Conservation (phyloP, 768 basidiomycete genomes). For the Coprinopsis strossmayeri region DNA sequence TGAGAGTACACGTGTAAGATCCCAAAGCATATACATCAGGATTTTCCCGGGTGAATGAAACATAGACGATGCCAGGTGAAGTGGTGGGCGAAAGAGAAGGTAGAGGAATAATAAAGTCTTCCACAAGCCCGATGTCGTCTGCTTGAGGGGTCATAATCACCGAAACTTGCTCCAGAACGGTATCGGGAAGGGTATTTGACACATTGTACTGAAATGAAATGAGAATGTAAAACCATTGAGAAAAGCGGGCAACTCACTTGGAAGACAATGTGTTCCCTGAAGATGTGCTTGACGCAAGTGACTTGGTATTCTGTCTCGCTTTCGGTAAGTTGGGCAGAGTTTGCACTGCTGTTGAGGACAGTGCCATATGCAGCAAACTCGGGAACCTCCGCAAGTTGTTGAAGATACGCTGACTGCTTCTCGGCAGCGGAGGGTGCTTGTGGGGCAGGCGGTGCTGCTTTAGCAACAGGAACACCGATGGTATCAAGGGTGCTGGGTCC, state of each 20-base stretch:
- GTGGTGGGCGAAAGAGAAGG: conserved; percentile 59
- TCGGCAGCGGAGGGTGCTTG: conserved; percentile 81
- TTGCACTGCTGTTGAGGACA: conserved; percentile 79
- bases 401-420: conserved; percentile 79
- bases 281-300: conserved; percentile 93
- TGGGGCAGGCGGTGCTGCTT: conserved; percentile 52
- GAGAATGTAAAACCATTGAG: conserved; percentile 1
- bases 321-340: conserved; percentile 83
- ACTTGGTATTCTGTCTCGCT: conserved; percentile 98
- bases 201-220: conserved; percentile 75
- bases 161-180: conserved; percentile 89
- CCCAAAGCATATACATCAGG: conserved; percentile 74
- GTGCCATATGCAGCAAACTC: conserved; percentile 83
- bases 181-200: conserved; percentile 93
- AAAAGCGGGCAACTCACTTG: conserved; percentile 50
- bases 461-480: conserved; percentile 63
- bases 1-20: conserved; percentile 87
- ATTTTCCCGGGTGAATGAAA: conserved; percentile 81
- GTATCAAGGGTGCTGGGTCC: conserved; percentile 86
- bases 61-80: conserved; percentile 86
- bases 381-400: conserved; percentile 81
- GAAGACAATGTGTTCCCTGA: conserved; percentile 93
- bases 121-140: conserved; percentile 68
- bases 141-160: conserved; percentile 85
- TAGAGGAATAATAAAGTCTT: conserved; percentile 92